A percentile compares a stretch with the other conserved stretches of the same genome.
Evolutionary conservation across 2,329 filamentous ascomycete species (phyloP).

Genomic region (Colletotrichum spinosum): DNA sequence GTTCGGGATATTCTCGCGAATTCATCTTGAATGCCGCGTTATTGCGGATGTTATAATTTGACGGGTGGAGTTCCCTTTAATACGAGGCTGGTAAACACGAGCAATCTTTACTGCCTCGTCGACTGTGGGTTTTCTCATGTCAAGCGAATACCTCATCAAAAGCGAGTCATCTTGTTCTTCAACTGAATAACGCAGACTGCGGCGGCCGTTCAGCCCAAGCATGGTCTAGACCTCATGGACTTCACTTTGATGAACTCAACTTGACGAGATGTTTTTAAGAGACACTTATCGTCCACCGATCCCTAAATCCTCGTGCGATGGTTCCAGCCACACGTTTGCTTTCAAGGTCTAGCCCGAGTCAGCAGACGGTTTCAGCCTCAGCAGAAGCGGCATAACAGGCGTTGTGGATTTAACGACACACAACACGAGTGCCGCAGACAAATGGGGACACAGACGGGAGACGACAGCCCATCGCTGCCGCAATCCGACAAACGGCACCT

Average conservation of each 20-base stretch:
- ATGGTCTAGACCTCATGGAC: too few relatives aligned
- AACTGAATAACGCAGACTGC: neutral
- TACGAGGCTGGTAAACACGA: neutral
- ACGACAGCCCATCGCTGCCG: constrained; percentile 12
- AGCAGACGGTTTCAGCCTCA: constrained; percentile 5
- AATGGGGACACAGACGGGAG: constrained; percentile 6
- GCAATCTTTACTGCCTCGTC: neutral
- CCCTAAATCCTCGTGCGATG: constrained; percentile 1
- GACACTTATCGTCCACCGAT: too few relatives aligned
- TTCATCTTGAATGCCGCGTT: constrained; percentile 3
- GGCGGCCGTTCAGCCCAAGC: too few relatives aligned
- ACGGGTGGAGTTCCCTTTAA: constrained; percentile 12
- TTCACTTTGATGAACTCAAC: too few relatives aligned
- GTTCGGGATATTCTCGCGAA: neutral
- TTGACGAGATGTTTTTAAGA: too few relatives aligned
- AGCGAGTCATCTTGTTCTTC: constrained; percentile 12
- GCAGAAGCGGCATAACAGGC: neutral
- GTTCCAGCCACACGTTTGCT: constrained; percentile 3
- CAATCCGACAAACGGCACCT: constrained; percentile 4
- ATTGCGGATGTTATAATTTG: constrained; percentile 23
- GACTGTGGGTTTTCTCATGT: too few relatives aligned
- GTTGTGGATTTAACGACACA: constrained; percentile 23
- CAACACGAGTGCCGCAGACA: constrained; percentile 28
- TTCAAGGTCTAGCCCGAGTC: constrained; percentile 1
- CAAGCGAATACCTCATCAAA: neutral